Evolutionary conservation across 768 basidiomycete species (phyloP), one percentile per base, ranked within the genome.

Genomic region (Lentinula detonsa): DNA sequence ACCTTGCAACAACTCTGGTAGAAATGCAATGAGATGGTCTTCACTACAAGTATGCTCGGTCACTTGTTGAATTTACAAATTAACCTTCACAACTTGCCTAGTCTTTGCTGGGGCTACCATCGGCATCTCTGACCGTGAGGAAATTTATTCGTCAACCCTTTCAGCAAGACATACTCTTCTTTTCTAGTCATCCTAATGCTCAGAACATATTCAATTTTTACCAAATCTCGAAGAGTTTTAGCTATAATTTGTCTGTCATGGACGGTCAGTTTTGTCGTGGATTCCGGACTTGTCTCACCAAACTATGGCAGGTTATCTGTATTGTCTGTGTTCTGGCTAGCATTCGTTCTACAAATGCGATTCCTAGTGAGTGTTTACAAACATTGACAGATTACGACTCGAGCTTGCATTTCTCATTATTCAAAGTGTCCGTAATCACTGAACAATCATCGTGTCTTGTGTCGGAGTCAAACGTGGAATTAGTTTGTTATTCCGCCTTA

Each of bases 141-240:
- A 43, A 8, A 21, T 21, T 16, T 40, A 3, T n/a, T 2, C 5
- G 4, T 52, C 31, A 3, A 3, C 5, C 5, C 13, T 7, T 11
- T 11, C 7, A n/a, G 18, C 9, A 46, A 21, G n/a, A 45, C 43
- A 37, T 11, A 23, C 21, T 46, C 15, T 54, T 18, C n/a, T 40
- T 39, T 54, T 23, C 16, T 6, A 56, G 55, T 56, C 23, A 56
- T 56, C 21, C 21, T 56, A 39, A 56, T 56, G 55, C 55, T 56
- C 31, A 18, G 55, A 31, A 56, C 55, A 3, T 56, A 56, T 31
- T 56, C 55, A 8, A 56, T 56, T 42, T 56, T 42, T 16, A 56
- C 45, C 40, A 56, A 56, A 43, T 56, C 55, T 5, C 37, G 55
- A 21, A 43, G 1, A 13, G 28, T 56, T 33, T 16, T 56, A n/a